Base-by-base conservation (phyloP, 345 rosid species). In the Moringa oleifera region DNA sequence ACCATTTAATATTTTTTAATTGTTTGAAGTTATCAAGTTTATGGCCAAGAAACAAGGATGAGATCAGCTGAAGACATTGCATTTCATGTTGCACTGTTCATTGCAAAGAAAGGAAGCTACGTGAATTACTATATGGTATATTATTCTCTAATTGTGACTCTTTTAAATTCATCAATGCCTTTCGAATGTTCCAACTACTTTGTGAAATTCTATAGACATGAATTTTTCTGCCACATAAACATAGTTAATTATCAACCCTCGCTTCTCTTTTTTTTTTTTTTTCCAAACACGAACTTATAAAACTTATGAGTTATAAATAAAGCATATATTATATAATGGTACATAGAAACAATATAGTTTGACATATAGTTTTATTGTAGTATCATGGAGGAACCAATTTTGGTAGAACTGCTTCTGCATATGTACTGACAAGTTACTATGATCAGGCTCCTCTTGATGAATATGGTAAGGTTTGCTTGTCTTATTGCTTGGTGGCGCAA, bases 361-460 rank as follows among this genome's bases (percentile, higher is more conserved):
- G 24, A 51, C 57, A 59, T 10, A 2, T n/a, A n/a, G 0, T 11
- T 33, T 28, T 55, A 25, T 50, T 53, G 10, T 62, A 91, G 98
- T 91, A 86, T 72, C 91, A 91, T 61, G 98, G 96, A 25, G 98
- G 96, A 74, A 88, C 96, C 8, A 91, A 86, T 74, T 89, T 84
- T 41, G 96, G 91, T 58, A 80, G 96, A 69, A 70, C 73, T 52
- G 83, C 78, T 10, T 71, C 94, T 21, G 80, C 81, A 55, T 91
- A 75, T 47, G 70, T 83, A n/a, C 63, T 68, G 17, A 69, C 93
- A 8, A 72, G 83, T 66, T 91, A 91, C 58, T 88, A 88, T 37
- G 91, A 88, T 76, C 78, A 80, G 73, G 96, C 97, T 65, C 93
- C 97, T 22, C 72, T 88, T 51, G 96, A 91, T 73, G 96, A 88